A percentile compares a stretch with the other conserved stretches of the same genome.
These are phyloP conservation scores for Aspergillus melleus DNA, from an alignment of 2,329 filamentous ascomycete species.

Conservation along the genomic window DNA sequence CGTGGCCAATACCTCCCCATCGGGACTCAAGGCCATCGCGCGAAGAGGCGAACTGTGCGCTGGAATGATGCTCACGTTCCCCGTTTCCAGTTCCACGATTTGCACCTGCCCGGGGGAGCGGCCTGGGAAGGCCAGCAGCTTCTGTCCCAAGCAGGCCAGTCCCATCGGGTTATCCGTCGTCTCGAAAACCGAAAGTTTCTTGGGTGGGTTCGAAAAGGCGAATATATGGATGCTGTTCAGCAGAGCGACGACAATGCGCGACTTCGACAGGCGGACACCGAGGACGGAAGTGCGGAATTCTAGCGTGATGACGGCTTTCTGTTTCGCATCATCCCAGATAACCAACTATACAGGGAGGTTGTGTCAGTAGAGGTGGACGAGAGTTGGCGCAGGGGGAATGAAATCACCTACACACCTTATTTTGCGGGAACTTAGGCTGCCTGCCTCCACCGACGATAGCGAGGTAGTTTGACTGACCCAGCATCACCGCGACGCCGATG, in stretches of 20 bases:
- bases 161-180: constrained; percentile 83
- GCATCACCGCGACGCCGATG: constrained; percentile 80
- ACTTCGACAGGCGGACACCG: constrained; percentile 73
- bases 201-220: constrained; percentile 70
- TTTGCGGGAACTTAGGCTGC: constrained; percentile 80
- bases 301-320: constrained; percentile 72
- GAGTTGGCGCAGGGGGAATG: background rate
- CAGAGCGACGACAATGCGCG: constrained; percentile 76
- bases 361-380: background rate
- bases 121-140: constrained; percentile 81
- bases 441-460: constrained; percentile 87
- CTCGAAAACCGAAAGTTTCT: constrained; percentile 73
- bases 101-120: constrained; percentile 85
- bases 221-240: constrained; percentile 81
- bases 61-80: constrained; percentile 88
- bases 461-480: constrained; percentile 81
- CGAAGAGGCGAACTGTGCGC: constrained; percentile 79
- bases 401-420: constrained; percentile 61
- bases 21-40: constrained; percentile 75
- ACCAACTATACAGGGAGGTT: constrained; percentile 53
- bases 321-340: constrained; percentile 87
- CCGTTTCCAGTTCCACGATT: constrained; percentile 73
- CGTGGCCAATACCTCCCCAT: constrained; percentile 80
- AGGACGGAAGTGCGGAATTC: constrained; percentile 79
- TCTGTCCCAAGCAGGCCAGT: constrained; percentile 73